Percentiles rank a stretch among this genome's conserved stretches.
Evolutionary conservation across 495 filamentous ascomycete genomes (phyloP).

Genomic region (Xylaria grammica): DNA sequence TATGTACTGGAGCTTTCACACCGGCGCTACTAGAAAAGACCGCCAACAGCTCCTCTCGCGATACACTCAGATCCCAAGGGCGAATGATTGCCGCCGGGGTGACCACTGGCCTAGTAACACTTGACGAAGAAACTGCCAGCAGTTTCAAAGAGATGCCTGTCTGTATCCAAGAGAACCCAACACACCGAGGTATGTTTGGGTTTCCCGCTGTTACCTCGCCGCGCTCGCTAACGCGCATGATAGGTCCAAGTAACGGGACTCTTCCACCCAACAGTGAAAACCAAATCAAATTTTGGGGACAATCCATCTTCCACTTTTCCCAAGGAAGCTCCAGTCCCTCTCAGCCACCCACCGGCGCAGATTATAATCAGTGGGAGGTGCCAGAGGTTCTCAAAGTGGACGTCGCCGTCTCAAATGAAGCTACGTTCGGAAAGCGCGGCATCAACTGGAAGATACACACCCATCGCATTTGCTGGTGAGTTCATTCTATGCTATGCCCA

Average conservation of each 20-base stretch:
- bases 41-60: constrained; percentile 45
- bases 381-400: constrained; percentile 39
- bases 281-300: constrained; percentile 59
- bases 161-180: constrained; percentile 39
- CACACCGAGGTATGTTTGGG: constrained; percentile 22
- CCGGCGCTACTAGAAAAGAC: constrained; percentile 62
- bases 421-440: constrained; percentile 31
- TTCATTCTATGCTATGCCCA: background rate
- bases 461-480: constrained; percentile 47
- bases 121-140: constrained; percentile 34
- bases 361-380: constrained; percentile 57
- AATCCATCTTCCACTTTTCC: constrained; percentile 58
- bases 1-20: constrained; percentile 65
- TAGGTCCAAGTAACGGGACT: constrained; percentile 37
- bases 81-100: constrained; percentile 63
- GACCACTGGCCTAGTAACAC: constrained; percentile 51
- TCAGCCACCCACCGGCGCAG: constrained; percentile 47
- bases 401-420: constrained; percentile 31
- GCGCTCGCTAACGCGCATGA: background rate
- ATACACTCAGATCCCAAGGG: constrained; percentile 53
- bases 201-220: background rate
- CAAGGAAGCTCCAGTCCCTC: constrained; percentile 52
- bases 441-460: constrained; percentile 27
- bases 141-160: constrained; percentile 43
- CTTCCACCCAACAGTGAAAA: constrained; percentile 45